Conservation (phyloP, 768 basidiomycete species). For the Kwoniella bestiolae region DNA sequence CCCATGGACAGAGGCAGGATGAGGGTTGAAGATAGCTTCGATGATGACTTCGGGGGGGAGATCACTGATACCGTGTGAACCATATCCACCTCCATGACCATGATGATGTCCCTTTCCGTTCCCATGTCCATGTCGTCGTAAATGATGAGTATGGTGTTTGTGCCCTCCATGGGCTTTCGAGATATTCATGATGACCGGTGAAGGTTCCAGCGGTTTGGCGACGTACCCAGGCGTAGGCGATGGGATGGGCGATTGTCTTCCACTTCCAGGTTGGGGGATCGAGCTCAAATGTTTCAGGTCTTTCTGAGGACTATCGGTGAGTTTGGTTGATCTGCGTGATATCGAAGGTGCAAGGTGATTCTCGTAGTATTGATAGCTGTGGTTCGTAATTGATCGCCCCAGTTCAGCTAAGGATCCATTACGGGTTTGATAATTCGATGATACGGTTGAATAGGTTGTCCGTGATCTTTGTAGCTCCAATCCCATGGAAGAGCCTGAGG, state of each 20-base stretch:
- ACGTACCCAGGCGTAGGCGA: not conserved
- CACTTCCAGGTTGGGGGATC: not conserved
- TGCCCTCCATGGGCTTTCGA: slow-evolving; percentile 28
- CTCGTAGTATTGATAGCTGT: slow-evolving; percentile 33
- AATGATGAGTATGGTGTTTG: slow-evolving; percentile 30
- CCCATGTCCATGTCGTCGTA: slow-evolving; percentile 5
- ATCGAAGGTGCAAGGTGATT: slow-evolving; percentile 32
- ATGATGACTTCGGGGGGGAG: slow-evolving; percentile 42
- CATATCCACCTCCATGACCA: slow-evolving; percentile 1
- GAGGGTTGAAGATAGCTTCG: slow-evolving; percentile 48
- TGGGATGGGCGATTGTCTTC: not conserved
- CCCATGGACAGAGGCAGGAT: slow-evolving; percentile 30
- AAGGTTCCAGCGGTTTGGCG: slow-evolving; percentile 1
- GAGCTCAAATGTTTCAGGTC: slow-evolving; percentile 3
- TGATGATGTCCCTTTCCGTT: slow-evolving; percentile 2
- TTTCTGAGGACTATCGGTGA: slow-evolving; percentile 3
- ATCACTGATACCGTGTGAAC: slow-evolving; percentile 25
- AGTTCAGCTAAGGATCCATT: slow-evolving; percentile 9
- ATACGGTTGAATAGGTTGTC: slow-evolving; percentile 28
- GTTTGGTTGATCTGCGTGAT: not conserved
- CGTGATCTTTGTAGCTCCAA: slow-evolving; percentile 21
- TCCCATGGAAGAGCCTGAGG: slow-evolving; percentile 31
- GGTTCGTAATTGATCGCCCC: slow-evolving; percentile 8
- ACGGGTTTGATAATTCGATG: slow-evolving; percentile 19
- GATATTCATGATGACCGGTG: slow-evolving; percentile 13